phyloP scores from a whole-genome alignment of 805 yeast species.

The Saccharomycopsis synnaedendra region DNA sequence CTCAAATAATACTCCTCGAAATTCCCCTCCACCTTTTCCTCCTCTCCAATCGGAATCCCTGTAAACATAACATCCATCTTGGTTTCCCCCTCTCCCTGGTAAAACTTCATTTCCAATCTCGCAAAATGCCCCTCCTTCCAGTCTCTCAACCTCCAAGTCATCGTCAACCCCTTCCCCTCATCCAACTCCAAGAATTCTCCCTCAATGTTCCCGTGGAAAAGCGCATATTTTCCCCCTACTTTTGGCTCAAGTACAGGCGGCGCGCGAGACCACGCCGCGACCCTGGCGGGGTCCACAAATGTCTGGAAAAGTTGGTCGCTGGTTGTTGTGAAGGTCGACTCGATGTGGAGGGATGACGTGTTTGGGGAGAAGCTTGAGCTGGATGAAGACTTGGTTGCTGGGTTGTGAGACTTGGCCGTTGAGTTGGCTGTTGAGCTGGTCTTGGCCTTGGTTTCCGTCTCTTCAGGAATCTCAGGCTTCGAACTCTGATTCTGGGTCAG shows the following conservation, averaged over 20 bases:
- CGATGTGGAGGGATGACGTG: slow-evolving; percentile 67
- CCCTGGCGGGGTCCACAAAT: slow-evolving; percentile 61
- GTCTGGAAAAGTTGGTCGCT: slow-evolving; percentile 80
- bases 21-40: slow-evolving; percentile 72
- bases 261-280: slow-evolving; percentile 87
- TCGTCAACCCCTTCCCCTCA: slow-evolving; percentile 47
- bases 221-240: slow-evolving; percentile 50
- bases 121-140: slow-evolving; percentile 89
- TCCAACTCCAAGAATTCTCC: slow-evolving; percentile 57
- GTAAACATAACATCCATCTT: slow-evolving; percentile 64
- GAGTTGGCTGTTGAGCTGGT: slow-evolving; percentile 39
- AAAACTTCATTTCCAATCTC: slow-evolving; percentile 48
- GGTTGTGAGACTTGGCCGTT: not conserved
- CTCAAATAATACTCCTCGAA: slow-evolving; percentile 84
- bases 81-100: slow-evolving; percentile 79
- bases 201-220: slow-evolving; percentile 81
- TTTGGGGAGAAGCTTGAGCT: slow-evolving; percentile 25
- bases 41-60: slow-evolving; percentile 94
- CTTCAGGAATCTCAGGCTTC: slow-evolving; percentile 36
- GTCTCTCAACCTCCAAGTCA: slow-evolving; percentile 78
- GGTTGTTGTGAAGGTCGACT: slow-evolving; percentile 74
- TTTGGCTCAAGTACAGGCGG: slow-evolving; percentile 45
- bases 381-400: not conserved
- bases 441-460: slow-evolving; percentile 45
- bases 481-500: too few relatives aligned